phyloP scores from a whole-genome alignment of 306 rosid genomes.

The Prunus padus region DNA sequence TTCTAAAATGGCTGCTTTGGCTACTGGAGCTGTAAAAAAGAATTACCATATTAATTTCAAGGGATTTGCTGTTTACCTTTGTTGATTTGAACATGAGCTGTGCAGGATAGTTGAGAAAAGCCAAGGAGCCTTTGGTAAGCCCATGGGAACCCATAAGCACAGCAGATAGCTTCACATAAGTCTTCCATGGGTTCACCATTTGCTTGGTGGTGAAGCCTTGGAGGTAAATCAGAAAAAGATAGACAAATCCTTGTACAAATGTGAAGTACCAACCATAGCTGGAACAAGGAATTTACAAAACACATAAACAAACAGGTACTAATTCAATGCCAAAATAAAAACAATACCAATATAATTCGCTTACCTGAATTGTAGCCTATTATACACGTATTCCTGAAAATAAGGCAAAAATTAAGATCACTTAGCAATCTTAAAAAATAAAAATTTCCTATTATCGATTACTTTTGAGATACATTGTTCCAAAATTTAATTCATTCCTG shows the following conservation, averaged over 20 bases:
- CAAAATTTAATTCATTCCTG: slow-evolving; percentile 15
- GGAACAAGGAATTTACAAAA: slow-evolving; percentile 34
- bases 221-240: slow-evolving; percentile 74
- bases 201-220: slow-evolving; percentile 96
- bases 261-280: slow-evolving; percentile 99
- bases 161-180: slow-evolving; percentile 91
- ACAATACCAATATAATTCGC: slow-evolving; percentile 1
- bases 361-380: slow-evolving; percentile 93
- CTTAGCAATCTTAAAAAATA: neutral
- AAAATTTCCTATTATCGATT: neutral
- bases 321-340: neutral
- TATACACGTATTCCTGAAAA: slow-evolving; percentile 94
- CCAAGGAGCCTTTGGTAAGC: slow-evolving; percentile 93
- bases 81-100: slow-evolving; percentile 99
- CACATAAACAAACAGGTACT: neutral
- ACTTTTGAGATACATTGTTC: neutral
- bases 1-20: slow-evolving; percentile 3
- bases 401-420: slow-evolving; percentile 22
- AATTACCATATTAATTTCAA: neutral
- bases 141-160: slow-evolving; percentile 98
- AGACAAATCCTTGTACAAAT: slow-evolving; percentile 92
- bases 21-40: neutral
- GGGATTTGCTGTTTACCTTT: slow-evolving; percentile 45
- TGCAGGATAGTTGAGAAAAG: slow-evolving; percentile 97
- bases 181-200: slow-evolving; percentile 99